Conservation (phyloP, 1,284 basidiomycete genomes). For the Ceratobasidium sp. region DNA sequence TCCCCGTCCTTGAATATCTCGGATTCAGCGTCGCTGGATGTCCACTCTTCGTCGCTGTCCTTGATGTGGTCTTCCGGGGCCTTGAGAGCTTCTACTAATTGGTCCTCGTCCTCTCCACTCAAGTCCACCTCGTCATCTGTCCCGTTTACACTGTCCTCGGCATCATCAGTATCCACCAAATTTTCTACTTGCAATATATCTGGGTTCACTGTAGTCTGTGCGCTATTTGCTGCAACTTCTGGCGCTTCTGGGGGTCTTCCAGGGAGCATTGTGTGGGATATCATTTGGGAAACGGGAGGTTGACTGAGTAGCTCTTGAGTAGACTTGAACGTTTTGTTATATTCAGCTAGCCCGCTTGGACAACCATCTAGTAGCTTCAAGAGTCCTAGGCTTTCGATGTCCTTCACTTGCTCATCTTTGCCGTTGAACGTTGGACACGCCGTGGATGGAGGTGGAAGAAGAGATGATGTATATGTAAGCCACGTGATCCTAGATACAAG, state of each 20-base stretch:
- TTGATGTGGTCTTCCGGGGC: not conserved
- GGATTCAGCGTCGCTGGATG: not conserved
- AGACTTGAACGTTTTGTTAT: not conserved
- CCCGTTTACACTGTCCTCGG: not conserved
- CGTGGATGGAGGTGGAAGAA: conserved; percentile 39
- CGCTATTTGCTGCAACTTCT: not conserved
- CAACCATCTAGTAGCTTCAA: not conserved
- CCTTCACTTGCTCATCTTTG: too few relatives aligned
- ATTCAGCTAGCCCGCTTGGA: not conserved
- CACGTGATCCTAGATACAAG: conserved; percentile 43
- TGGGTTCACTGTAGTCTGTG: not conserved
- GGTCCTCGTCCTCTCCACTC: not conserved
- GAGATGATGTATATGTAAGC: conserved; percentile 44
- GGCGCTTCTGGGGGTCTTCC: not conserved
- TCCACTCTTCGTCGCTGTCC: not conserved
- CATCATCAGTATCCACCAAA: not conserved
- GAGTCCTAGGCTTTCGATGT: not conserved
- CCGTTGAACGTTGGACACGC: too few relatives aligned
- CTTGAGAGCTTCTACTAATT: not conserved
- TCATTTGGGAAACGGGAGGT: not conserved
- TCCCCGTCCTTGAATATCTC: not conserved
- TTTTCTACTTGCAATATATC: not conserved
- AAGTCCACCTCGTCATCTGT: not conserved
- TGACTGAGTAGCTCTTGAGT: not conserved
- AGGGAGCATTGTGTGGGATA: not conserved